phyloP scores from a whole-genome alignment of 2,329 filamentous ascomycete species.

The Onygena corvina region DNA sequence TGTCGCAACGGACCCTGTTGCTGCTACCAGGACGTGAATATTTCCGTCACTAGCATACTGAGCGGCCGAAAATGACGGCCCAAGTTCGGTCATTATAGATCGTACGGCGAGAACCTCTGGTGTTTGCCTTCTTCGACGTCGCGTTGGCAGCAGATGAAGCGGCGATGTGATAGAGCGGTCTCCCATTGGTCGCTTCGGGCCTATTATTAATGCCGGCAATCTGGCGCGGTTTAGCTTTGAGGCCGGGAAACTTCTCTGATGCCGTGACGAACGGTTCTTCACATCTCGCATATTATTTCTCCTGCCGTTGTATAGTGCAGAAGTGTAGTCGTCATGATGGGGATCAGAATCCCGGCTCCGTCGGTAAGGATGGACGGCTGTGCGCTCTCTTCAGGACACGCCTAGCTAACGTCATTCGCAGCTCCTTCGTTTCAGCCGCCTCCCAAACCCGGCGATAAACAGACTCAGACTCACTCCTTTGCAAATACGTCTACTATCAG shows the following conservation, averaged over 20 bases:
- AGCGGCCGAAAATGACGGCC: constrained; percentile 6
- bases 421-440: constrained; percentile 8
- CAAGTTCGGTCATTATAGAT: constrained; percentile 3
- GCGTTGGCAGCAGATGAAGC: too few relatives aligned
- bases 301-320: neutral
- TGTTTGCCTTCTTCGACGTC: too few relatives aligned
- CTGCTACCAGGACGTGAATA: constrained; percentile 42
- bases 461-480: constrained; percentile 6
- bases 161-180: too few relatives aligned
- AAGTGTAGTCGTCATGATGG: neutral
- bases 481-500: constrained; percentile 51
- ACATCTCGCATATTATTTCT: neutral
- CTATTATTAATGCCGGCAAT: too few relatives aligned
- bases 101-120: neutral
- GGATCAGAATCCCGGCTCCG: neutral
- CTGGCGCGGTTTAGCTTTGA: too few relatives aligned
- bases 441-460: neutral
- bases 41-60: constrained; percentile 14
- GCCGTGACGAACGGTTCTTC: too few relatives aligned
- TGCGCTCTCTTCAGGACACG: neutral
- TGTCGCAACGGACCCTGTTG: constrained; percentile 67
- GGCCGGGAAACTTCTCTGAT: too few relatives aligned
- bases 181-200: too few relatives aligned
- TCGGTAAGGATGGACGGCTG: neutral
- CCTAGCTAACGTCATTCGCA: neutral